Base-by-base conservation (phyloP, 257 asterid species). In the Agastache rugosa region DNA sequence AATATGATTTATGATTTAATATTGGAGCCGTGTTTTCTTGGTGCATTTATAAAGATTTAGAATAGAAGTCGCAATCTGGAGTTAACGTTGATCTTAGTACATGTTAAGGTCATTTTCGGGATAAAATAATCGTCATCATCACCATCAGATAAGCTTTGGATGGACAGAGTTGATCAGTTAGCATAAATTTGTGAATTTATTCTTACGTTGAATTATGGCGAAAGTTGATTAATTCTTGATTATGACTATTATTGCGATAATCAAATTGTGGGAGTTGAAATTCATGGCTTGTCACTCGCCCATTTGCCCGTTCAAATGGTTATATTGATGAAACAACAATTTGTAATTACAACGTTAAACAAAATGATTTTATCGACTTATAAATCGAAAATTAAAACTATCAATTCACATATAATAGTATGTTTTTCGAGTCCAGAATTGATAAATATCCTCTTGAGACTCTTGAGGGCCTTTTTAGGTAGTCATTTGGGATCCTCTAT, bases 101-200 rank as follows among this genome's bases (percentile, higher is more conserved):
- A 64, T 63, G 48, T 25, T 15, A 25, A 67, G 23, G 74, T 79
- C 77, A 22, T 54, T 74, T 53, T 79, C 74, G 37, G 37, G 10
- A 11, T 62, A 68, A 16, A 27, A 59, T 27, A 10, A 35, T 55
- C 63, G 54, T 25, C 31, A 14, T 15, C 65, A 27, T 59, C 11
- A 25, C 65, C 64, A 54, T 35, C 17, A 19, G 76, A 74, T 74
- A 68, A 67, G 67, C 31, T 53, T 31, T 77, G 59, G 37, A 39
- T 70, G 35, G 22, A 39, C 51, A 41, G 70, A 53, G 53, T 35
- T 58, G 8, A 27, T 2, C 17, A 25, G 6, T 8, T 44, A 17
- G 11, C 12, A 19, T 25, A 25, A 2, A 6, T 41, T 53, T 55
- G 50, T 39, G 73, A 23, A 41, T 44, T 31, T 55, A 39, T 53